A percentile compares a stretch with the other conserved stretches of the same genome.
These are phyloP conservation scores for Tilletia setariae DNA, from an alignment of 1,284 basidiomycete species.

Conservation along the genomic window DNA sequence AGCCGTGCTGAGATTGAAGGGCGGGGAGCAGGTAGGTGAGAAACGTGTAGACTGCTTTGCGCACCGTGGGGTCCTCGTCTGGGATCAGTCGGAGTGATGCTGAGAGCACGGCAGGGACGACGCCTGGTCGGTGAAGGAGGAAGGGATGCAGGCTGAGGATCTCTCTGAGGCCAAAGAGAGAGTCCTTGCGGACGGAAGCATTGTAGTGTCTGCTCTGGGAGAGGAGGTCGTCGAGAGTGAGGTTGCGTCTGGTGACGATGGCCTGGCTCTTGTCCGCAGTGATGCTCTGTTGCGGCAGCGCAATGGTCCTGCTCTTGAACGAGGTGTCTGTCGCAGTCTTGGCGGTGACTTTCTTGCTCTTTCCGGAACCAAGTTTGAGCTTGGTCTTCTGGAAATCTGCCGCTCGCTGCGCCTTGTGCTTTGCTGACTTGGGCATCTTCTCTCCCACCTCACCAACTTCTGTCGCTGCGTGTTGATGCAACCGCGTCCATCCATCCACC, in stretches of 20 bases:
- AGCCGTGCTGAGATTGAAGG: constrained; percentile 62
- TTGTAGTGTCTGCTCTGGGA: constrained; percentile 80
- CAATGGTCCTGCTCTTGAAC: constrained; percentile 72
- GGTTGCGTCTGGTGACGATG: constrained; percentile 56
- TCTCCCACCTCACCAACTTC: too few species aligned
- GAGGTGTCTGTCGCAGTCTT: constrained; percentile 89
- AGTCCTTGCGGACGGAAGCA: constrained; percentile 71
- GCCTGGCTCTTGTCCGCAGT: constrained; percentile 37
- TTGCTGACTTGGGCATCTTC: constrained; percentile 36
- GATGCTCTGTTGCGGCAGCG: constrained; percentile 43
- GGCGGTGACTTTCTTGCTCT: constrained; percentile 73
- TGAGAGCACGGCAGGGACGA: constrained; percentile 67
- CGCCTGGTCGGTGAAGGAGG: constrained; percentile 59
- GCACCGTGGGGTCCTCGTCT: constrained; percentile 62
- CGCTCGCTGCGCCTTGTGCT: constrained; percentile 34
- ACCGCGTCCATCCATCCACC: too few species aligned
- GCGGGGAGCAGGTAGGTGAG: constrained; percentile 70
- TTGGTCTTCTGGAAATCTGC: constrained; percentile 74
- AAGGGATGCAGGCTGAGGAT: constrained; percentile 68
- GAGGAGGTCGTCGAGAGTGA: constrained; percentile 75
- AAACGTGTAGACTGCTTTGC: constrained; percentile 57
- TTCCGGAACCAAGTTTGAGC: constrained; percentile 76
- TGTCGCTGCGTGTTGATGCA: too few species aligned
- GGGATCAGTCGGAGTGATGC: constrained; percentile 68
- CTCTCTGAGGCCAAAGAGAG: constrained; percentile 76